A percentile compares a stretch with the other conserved stretches of the same genome.
Conservation (phyloP, 192 early-diverging fungal species). For the Pilaira anomala region DNA sequence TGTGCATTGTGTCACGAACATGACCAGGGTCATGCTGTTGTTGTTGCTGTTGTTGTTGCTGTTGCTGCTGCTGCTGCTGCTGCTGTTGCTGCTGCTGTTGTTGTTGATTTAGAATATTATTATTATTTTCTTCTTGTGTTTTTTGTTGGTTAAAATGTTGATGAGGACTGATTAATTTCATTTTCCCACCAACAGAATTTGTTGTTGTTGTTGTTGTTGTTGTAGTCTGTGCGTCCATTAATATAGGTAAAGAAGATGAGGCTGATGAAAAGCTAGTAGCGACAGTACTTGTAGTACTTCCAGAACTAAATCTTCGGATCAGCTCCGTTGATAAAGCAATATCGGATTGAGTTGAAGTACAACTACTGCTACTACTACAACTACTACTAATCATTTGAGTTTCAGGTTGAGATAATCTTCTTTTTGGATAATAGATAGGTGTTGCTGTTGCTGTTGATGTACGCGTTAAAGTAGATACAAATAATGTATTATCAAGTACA, state of each 20-base stretch:
- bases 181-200: too few species aligned
- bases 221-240: slow-evolving; percentile 17
- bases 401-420: too few species aligned
- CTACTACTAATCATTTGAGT: not conserved
- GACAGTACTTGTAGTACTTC: slow-evolving; percentile 6
- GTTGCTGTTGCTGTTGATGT: not conserved
- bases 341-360: slow-evolving; percentile 8
- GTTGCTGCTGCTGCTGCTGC: not conserved
- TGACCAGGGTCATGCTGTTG: slow-evolving; percentile 1
- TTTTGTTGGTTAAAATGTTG: too few species aligned
- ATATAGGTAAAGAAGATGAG: too few species aligned
- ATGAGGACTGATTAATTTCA: not conserved
- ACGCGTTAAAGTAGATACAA: slow-evolving; percentile 4
- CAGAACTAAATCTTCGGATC: slow-evolving; percentile 15
- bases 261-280: not conserved
- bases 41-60: too few species aligned
- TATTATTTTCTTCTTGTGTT: too few species aligned
- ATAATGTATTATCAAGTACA: not conserved
- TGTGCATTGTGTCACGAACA: not conserved
- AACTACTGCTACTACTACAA: not conserved
- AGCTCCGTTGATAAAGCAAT: slow-evolving; percentile 6
- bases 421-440: not conserved
- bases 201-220: not conserved
- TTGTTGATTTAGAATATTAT: too few species aligned
- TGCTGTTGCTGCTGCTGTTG: too few species aligned